These are phyloP conservation scores for Citrus reticulata DNA, from an alignment of 345 rosid species.

Conservation along the genomic window DNA sequence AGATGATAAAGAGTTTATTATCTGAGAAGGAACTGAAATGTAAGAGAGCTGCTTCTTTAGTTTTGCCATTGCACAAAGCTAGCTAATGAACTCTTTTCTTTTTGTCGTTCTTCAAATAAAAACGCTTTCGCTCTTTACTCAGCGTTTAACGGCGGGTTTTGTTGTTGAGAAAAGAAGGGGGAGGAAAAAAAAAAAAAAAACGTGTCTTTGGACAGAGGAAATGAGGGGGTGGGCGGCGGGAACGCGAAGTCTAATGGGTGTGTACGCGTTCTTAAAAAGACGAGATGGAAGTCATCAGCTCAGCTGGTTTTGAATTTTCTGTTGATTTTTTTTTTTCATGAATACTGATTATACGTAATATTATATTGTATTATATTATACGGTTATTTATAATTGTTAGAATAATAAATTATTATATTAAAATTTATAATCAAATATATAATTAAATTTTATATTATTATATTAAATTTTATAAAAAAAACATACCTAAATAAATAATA, in stretches of 20 bases:
- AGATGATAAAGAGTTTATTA: conserved; percentile 52
- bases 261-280: conserved; percentile 20
- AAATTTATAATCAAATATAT: no score
- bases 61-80: conserved; percentile 34
- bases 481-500: no score
- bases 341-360: no score
- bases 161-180: neutral
- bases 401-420: no score
- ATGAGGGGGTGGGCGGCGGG: conserved; percentile 23
- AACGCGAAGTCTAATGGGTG: conserved; percentile 19
- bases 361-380: no score
- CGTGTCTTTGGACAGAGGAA: neutral
- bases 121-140: no score
- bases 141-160: no score
- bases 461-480: no score
- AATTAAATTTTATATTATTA: no score
- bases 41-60: conserved; percentile 36
- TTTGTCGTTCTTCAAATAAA: neutral
- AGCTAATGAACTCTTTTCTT: neutral
- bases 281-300: neutral
- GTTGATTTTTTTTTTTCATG: neutral
- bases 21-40: conserved; percentile 59
- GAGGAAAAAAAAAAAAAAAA: neutral
- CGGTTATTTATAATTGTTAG: no score
- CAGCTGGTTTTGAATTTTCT: neutral